phyloP scores from a whole-genome alignment of 2,329 filamentous ascomycete genomes.

The Aureobasidium sp. region DNA sequence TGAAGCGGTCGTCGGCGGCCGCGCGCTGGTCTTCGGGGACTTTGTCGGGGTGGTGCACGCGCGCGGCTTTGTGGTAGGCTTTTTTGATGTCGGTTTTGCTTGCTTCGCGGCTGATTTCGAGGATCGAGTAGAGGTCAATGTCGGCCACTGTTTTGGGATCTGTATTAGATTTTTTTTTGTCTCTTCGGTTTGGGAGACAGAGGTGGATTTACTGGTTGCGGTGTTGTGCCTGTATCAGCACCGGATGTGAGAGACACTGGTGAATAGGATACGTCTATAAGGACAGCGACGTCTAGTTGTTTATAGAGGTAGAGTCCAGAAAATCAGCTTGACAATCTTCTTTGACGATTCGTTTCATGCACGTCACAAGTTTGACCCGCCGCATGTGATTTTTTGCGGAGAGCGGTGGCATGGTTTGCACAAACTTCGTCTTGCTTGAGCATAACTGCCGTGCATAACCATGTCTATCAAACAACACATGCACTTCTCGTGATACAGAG shows the following conservation, averaged over 20 bases:
- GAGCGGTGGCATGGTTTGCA: neutral
- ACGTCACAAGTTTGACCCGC: neutral
- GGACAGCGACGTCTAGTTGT: neutral
- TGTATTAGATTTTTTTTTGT: neutral
- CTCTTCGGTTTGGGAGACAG: neutral
- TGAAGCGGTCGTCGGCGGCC: conserved; percentile 87
- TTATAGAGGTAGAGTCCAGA: neutral
- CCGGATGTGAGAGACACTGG: neutral
- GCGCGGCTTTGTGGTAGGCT: conserved; percentile 74
- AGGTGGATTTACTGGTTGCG: conserved; percentile 2
- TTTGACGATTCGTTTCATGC: neutral
- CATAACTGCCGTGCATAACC: too few relatives aligned
- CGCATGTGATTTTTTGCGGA: conserved; percentile 11
- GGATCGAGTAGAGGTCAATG: conserved; percentile 60
- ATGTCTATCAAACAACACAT: too few relatives aligned
- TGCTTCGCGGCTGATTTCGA: conserved; percentile 66
- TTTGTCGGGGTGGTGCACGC: conserved; percentile 73
- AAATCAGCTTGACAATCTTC: neutral
- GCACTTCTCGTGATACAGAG: too few relatives aligned
- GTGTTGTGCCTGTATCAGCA: neutral
- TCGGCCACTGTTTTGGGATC: conserved; percentile 31
- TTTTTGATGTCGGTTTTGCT: conserved; percentile 82
- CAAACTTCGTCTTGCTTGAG: too few relatives aligned
- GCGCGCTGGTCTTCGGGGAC: conserved; percentile 78
- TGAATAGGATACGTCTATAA: neutral